Evolutionary conservation across 306 rosid species (phyloP).

Genomic region (Begonia fuchsioides): DNA sequence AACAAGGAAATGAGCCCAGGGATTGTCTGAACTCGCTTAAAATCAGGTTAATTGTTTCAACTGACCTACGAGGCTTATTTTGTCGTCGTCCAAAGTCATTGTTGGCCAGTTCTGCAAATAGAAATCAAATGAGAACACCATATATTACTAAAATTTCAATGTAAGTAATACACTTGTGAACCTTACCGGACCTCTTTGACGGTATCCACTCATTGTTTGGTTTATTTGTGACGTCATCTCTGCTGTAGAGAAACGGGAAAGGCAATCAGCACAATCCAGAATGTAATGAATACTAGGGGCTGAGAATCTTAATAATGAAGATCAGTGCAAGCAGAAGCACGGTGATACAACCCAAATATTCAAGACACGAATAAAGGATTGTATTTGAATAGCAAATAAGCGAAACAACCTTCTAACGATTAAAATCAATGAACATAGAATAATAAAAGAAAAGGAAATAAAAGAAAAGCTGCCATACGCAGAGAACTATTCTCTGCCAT

Average conservation of each 20-base stretch:
- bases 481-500: no score
- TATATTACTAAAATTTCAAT: no score
- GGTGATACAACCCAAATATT: no score
- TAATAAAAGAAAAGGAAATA: no score
- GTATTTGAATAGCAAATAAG: no score
- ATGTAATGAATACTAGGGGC: background rate
- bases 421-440: no score
- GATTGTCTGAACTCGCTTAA: background rate
- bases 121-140: background rate
- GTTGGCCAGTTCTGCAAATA: conserved; percentile 39
- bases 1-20: background rate
- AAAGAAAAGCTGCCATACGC: no score
- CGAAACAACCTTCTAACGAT: no score
- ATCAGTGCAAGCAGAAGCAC: no score
- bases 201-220: conserved; percentile 52
- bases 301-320: no score
- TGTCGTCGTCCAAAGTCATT: conserved; percentile 87
- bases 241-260: conserved; percentile 31
- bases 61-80: conserved; percentile 87
- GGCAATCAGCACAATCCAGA: conserved; percentile 5
- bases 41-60: conserved; percentile 4
- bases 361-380: no score
- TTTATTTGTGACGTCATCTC: conserved; percentile 43
- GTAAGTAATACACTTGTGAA: background rate
- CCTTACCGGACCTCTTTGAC: conserved; percentile 58